These are phyloP conservation scores for Euphorbia corollata DNA, from an alignment of 441 rosid genomes.

Conservation along the genomic window DNA sequence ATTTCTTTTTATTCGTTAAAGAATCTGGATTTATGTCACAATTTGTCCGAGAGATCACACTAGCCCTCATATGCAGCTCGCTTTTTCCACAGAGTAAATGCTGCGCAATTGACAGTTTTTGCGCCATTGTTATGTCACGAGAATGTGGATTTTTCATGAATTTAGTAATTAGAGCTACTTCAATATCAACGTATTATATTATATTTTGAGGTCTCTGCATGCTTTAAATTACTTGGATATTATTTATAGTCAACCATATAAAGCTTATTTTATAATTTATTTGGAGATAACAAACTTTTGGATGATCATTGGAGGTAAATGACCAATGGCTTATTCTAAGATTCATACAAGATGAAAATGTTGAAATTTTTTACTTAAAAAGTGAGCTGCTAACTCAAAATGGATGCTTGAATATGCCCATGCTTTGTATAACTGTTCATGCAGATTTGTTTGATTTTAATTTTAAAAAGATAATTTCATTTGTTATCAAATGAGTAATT, in stretches of 20 bases:
- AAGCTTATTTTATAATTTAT: not conserved
- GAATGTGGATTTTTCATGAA: not conserved
- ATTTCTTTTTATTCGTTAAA: not conserved
- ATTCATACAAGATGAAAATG: not conserved
- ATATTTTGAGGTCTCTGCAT: not conserved
- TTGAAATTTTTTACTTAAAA: not conserved
- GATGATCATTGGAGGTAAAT: not conserved
- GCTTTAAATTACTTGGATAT: not conserved
- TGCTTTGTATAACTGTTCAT: not conserved
- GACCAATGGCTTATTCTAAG: not conserved
- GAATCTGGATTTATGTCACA: not conserved
- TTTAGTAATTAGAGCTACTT: not conserved
- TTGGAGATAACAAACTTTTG: not conserved
- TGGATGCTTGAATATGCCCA: not conserved
- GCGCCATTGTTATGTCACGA: not conserved
- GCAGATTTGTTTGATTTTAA: not conserved
- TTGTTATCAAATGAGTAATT: slow-evolving; percentile 16
- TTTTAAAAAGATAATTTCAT: not conserved
- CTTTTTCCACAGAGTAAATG: not conserved
- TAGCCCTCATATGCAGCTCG: not conserved
- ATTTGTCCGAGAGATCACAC: not conserved
- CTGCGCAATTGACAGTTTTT: not conserved
- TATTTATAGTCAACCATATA: not conserved
- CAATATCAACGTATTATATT: not conserved
- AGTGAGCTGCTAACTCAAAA: not conserved